Base-by-base conservation (phyloP, 2,329 filamentous ascomycete genomes). In the Beauveria sp. region DNA sequence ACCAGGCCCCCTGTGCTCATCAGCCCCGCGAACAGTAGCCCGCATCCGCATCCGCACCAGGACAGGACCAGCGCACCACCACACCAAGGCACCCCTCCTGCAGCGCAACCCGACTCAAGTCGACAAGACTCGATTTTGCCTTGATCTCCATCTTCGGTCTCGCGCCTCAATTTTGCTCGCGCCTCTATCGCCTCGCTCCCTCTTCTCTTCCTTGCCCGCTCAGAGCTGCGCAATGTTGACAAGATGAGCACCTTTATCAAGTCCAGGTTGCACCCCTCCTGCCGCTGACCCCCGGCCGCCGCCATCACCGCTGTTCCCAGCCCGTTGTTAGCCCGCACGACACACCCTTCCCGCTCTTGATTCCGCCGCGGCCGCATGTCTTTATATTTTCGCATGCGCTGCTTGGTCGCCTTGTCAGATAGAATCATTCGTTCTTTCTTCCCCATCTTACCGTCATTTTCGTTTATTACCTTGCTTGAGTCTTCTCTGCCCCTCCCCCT, bases 171-270 rank as follows among this genome's bases (percentile, higher is more conserved):
- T 52, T 51, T 20, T 16, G 6, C 41, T 14, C 40, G 20, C 55
- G 14, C 55, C 30, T 40, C 26, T 10, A 18, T 28, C 26, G 3
- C 16, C 9, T 50, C 46, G 59, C 59, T 24, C 34, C 43, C 6
- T 24, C 53, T 20, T 37, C 40, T 50, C 59, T 40, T 28, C 59
- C 46, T 55, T 61, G 59, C 59, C 59, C 18, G 52, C 59, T 56
- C 59, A 37, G 52, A 61, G 59, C 59, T 61, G 59, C 59, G 59
- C 59, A 55, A 61, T 61, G 59, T 61, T 52, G 59, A 56, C 44
- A 61, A 50, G 46, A 61, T 61, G 59, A 61, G 59, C 59, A 55
- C 59, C 44, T 61, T 55, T 61, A 55, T 61, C 59, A 61, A 61
- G 53, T 52, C 59, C 47, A 61, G 59, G 59, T 61, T 57, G 53